Conservation (phyloP, 495 filamentous ascomycete genomes). For the Xylaria curta region DNA sequence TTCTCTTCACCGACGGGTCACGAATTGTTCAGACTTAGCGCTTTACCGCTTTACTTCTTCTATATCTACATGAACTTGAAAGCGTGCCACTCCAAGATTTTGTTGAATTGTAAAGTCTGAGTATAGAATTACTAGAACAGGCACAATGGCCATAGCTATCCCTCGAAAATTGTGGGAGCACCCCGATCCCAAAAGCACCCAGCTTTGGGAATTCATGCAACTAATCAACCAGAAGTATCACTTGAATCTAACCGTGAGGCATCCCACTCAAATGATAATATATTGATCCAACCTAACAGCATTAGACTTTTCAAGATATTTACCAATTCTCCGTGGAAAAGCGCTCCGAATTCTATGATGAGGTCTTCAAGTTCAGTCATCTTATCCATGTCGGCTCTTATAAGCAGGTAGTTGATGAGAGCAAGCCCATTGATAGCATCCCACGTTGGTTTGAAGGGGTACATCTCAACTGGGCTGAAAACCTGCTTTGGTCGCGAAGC, state of each 20-base stretch:
- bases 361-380: conserved; percentile 62
- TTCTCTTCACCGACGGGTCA: not conserved
- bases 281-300: conserved; percentile 17
- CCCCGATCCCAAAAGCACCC: conserved; percentile 57
- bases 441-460: conserved; percentile 74
- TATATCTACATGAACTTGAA: not conserved
- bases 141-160: conserved; percentile 27
- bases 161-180: conserved; percentile 66
- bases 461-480: conserved; percentile 68
- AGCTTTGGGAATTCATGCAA: conserved; percentile 60
- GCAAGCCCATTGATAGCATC: conserved; percentile 68
- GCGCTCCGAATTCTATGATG: conserved; percentile 70
- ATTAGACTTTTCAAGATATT: conserved; percentile 67
- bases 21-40: not conserved
- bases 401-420: conserved; percentile 68
- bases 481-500: conserved; percentile 59
- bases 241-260: conserved; percentile 51
- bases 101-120: not conserved
- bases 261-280: not conserved
- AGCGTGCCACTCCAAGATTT: not conserved
- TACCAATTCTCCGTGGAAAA: conserved; percentile 67
- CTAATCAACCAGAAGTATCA: conserved; percentile 51
- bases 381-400: conserved; percentile 68
- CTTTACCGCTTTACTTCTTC: not conserved
- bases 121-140: not conserved